Percentiles rank a stretch among this genome's conserved stretches.
Evolutionary conservation across 1,284 basidiomycete species (phyloP).

Genomic region (Leucoagaricus sp.): DNA sequence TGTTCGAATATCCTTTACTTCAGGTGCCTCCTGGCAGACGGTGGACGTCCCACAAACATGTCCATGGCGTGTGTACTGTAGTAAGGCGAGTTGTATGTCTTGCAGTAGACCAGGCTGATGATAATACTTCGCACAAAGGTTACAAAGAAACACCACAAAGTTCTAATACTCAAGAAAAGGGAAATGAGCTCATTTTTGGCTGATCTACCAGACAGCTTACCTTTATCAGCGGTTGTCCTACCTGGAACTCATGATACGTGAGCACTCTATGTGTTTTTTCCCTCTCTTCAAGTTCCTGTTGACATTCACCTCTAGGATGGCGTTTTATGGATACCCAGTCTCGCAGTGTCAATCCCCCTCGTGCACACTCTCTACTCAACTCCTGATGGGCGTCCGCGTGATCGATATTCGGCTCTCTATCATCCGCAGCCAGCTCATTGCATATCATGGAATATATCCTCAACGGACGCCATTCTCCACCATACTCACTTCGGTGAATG

Average conservation of each 20-base stretch:
- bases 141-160: constrained; percentile 37
- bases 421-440: constrained; percentile 59
- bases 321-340: constrained; percentile 79
- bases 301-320: constrained; percentile 49
- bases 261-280: constrained; percentile 23
- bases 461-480: constrained; percentile 68
- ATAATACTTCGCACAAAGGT: constrained; percentile 28
- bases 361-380: constrained; percentile 58
- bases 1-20: constrained; percentile 28
- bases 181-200: constrained; percentile 63
- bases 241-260: constrained; percentile 80
- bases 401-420: constrained; percentile 81
- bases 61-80: constrained; percentile 59
- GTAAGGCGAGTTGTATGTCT: constrained; percentile 42
- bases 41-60: constrained; percentile 42
- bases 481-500: constrained; percentile 59
- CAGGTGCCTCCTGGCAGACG: constrained; percentile 45
- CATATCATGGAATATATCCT: constrained; percentile 81
- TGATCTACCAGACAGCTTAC: constrained; percentile 62
- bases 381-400: constrained; percentile 72
- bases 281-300: constrained; percentile 5
- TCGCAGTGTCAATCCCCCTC: constrained; percentile 68
- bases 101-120: neutral
- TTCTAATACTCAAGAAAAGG: constrained; percentile 60
- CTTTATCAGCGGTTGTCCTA: constrained; percentile 71